phyloP scores from a whole-genome alignment of 2,329 filamentous ascomycete genomes.

The Rhexocercosporidium sp. region DNA sequence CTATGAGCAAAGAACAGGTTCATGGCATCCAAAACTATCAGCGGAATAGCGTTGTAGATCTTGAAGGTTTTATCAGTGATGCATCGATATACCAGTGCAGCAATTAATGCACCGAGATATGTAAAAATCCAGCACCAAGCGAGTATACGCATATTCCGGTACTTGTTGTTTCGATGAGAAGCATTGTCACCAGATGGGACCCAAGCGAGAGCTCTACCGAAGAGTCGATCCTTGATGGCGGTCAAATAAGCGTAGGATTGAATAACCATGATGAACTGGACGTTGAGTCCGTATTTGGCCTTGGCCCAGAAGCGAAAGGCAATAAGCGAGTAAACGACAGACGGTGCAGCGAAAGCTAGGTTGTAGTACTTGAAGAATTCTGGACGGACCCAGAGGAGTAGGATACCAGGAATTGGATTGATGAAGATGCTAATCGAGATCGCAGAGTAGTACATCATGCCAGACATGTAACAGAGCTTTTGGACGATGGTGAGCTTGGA shows the following conservation, averaged over 20 bases:
- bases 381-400: conserved; percentile 19
- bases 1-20: conserved; percentile 21
- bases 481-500: conserved; percentile 17
- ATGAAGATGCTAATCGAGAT: conserved; percentile 21
- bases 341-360: conserved; percentile 20
- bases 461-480: conserved; percentile 18
- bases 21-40: conserved; percentile 19
- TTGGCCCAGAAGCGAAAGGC: conserved; percentile 18
- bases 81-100: conserved; percentile 11
- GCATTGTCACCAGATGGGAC: conserved; percentile 19
- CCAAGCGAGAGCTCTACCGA: conserved; percentile 18
- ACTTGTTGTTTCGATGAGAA: conserved; percentile 17
- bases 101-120: conserved; percentile 9
- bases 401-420: conserved; percentile 19
- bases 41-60: conserved; percentile 14
- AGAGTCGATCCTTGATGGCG: conserved; percentile 18
- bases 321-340: conserved; percentile 18
- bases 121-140: conserved; percentile 21
- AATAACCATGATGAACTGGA: conserved; percentile 24
- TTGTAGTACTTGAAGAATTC: conserved; percentile 25
- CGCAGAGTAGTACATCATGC: conserved; percentile 24
- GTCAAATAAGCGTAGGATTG: conserved; percentile 22
- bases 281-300: conserved; percentile 17
- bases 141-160: conserved; percentile 19
- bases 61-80: conserved; percentile 13